Base-by-base conservation (phyloP, 768 basidiomycete species). In the Pleurotus citrinopileatus region DNA sequence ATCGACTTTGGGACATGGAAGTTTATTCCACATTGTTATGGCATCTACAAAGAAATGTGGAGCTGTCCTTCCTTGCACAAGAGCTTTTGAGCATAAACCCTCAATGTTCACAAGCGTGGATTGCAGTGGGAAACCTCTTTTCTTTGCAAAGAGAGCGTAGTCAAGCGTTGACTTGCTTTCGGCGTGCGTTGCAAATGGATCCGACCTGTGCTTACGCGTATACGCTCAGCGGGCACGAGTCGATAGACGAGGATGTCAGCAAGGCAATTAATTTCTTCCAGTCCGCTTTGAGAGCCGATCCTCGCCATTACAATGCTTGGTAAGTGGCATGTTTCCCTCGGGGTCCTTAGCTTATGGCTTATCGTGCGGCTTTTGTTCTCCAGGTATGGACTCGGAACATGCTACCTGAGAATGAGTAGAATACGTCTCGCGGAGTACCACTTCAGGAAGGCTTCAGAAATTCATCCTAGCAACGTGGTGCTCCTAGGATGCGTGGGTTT, bases 331-430 rank as follows among this genome's bases (percentile, higher is more conserved):
- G 59, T 57, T 60, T 58, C 53, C 56, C 52, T 63, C 48, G 60
- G 58, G 53, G 42, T 54, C 52, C 36, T 46, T 42, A 52, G 26
- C 20, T 19, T 13, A 19, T 56, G 58, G 54, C 64, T 70, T 65
- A 70, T 71, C 64, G 52, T 34, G 40, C 29, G 36, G 27, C 20
- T 70, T 65, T 61, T 67, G 54, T 60, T 65, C 57, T 55, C 58
- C 64, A 98, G 96, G 96, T 99, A 98, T 70, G 97, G 97, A n/a
- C 77, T 99, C 61, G 97, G 97, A 57, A 91, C 91, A 29, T 98
- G 94, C 65, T 98, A 98, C 76, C 78, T 96, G 67, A 82, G 93
- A 63, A 92, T 89, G 82, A 94, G 91, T 70, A 98, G 96, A 75
- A 74, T 91, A 55, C 85, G 91, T 42, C 77, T 95, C 48, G 97